phyloP scores from a whole-genome alignment of 2,329 filamentous ascomycete genomes.

The Pestalotiopsis sp. region DNA sequence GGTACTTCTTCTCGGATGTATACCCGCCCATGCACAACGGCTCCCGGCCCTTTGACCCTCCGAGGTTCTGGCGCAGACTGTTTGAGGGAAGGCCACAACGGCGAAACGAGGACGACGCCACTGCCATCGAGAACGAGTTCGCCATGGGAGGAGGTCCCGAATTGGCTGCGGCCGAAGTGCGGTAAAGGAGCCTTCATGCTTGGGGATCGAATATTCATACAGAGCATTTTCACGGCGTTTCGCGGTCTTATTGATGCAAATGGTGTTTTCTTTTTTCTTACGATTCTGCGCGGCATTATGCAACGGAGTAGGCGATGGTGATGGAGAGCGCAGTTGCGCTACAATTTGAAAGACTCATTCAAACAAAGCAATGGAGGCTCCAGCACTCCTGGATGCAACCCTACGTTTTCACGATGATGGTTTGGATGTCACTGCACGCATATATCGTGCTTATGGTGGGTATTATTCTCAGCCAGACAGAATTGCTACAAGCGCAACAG shows the following conservation, averaged over 20 bases:
- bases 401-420: neutral
- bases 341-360: neutral
- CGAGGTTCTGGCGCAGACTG: conserved; percentile 83
- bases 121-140: conserved; percentile 64
- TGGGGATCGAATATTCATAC: neutral
- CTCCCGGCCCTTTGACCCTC: conserved; percentile 84
- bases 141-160: conserved; percentile 57
- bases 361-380: neutral
- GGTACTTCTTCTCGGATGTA: conserved; percentile 98
- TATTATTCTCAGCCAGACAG: neutral
- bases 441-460: neutral
- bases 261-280: neutral
- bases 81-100: conserved; percentile 63
- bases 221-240: neutral
- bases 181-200: conserved; percentile 19
- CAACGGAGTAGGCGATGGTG: neutral
- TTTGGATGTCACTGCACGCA: too few species aligned
- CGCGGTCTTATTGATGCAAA: neutral
- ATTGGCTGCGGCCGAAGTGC: conserved; percentile 57
- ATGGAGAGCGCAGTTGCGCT: neutral
- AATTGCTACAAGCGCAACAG: neutral
- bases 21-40: conserved; percentile 90
- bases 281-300: neutral
- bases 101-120: conserved; percentile 47
- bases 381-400: neutral